Base-by-base conservation (phyloP, 768 basidiomycete species). In the Phaeotremella fagi region DNA sequence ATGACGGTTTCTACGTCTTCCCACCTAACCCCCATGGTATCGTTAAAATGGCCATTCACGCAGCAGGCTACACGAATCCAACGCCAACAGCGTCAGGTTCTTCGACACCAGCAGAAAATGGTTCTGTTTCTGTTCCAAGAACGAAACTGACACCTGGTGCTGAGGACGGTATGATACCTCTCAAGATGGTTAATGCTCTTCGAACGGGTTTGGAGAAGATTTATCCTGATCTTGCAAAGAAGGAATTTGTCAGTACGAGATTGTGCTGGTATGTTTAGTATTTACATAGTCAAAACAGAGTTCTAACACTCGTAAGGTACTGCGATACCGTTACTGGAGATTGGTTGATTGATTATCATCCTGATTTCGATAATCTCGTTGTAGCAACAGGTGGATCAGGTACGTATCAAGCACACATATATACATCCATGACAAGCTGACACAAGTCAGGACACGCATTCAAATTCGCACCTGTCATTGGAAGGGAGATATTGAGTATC, bases 361-460 rank as follows among this genome's bases (percentile, higher is more conserved):
- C 83, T 0, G 71, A 72, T 14, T 73, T 77, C 23, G 42, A 60
- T 3, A 80, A 80, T 4, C 68, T 97, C 11, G 72, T 91, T 48
- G 72, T 97, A 25, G 92, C 90, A 1, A 92, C 92, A 0, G 88
- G 82, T 16, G 94, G 86, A 5, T 88, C 84, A 59, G 91, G 91
- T 0, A 88, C 92, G 73, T 25, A 35, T 24, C n/a, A n/a, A n/a
- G n/a, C n/a, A n/a, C n/a, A n/a, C n/a, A n/a, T n/a, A n/a, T n/a
- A n/a, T n/a, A n/a, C n/a, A n/a, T n/a, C n/a, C n/a, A n/a, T n/a
- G n/a, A n/a, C n/a, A n/a, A n/a, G n/a, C n/a, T n/a, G n/a, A n/a
- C n/a, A n/a, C n/a, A n/a, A n/a, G 31, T 26, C 50, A 57, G 57
- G 68, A 24, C 54, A 56, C 44, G 49, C 48, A 14, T 61, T 61